Percentiles rank a stretch among this genome's conserved stretches.
Evolutionary conservation across 768 basidiomycete species (phyloP).

Genomic region (Solioccasus polychromus): DNA sequence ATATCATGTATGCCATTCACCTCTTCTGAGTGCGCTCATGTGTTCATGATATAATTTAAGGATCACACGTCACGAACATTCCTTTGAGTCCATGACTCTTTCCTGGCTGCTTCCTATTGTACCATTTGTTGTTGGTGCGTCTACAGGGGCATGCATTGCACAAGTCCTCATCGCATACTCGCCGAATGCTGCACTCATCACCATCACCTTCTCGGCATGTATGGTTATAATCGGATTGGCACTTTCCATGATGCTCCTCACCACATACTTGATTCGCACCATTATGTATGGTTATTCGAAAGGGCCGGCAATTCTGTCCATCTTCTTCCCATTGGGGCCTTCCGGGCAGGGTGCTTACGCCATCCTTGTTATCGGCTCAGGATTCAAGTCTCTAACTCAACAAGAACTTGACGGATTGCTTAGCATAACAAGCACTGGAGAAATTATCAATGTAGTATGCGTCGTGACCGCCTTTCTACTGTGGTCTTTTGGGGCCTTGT

Average conservation of each 20-base stretch:
- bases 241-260: slow-evolving; percentile 64
- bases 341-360: slow-evolving; percentile 65
- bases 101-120: slow-evolving; percentile 78
- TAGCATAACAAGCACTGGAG: slow-evolving; percentile 30
- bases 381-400: slow-evolving; percentile 33
- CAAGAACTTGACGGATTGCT: slow-evolving; percentile 37
- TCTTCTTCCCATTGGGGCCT: slow-evolving; percentile 75
- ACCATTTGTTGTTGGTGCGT: slow-evolving; percentile 66
- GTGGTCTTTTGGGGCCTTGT: slow-evolving; percentile 65
- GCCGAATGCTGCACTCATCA: slow-evolving; percentile 48
- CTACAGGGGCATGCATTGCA: slow-evolving; percentile 62
- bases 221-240: slow-evolving; percentile 54
- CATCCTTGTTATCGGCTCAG: slow-evolving; percentile 53
- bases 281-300: slow-evolving; percentile 54
- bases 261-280: slow-evolving; percentile 59
- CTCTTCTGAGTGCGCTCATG: slow-evolving; percentile 15
- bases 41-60: slow-evolving; percentile 33
- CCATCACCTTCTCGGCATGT: slow-evolving; percentile 51
- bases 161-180: slow-evolving; percentile 45
- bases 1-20: slow-evolving; percentile 59
- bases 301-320: slow-evolving; percentile 47
- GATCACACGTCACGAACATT: slow-evolving; percentile 57
- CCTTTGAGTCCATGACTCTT: slow-evolving; percentile 53
- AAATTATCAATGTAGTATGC: slow-evolving; percentile 44
- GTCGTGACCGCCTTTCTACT: slow-evolving; percentile 48